These are phyloP conservation scores for Flaveria linearis DNA, from an alignment of 129 eudicot genomes.

Conservation along the genomic window DNA sequence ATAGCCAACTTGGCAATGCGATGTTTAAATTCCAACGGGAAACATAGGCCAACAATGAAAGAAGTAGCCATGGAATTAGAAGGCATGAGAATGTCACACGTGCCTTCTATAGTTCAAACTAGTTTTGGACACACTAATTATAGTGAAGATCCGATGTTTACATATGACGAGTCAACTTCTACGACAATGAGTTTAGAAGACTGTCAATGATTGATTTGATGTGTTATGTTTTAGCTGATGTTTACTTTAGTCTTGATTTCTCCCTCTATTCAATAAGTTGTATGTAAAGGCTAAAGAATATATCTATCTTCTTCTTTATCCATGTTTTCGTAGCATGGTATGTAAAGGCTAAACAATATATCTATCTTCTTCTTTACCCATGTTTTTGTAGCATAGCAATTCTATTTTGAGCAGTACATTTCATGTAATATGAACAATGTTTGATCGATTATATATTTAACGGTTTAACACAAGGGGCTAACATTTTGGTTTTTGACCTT, in stretches of 20 bases:
- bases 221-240: not conserved
- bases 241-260: not conserved
- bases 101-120: not conserved
- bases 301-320: not conserved
- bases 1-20: constrained; percentile 19
- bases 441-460: no score
- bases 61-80: constrained; percentile 14
- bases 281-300: not conserved
- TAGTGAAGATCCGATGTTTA: constrained; percentile 2
- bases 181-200: not conserved
- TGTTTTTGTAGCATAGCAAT: not conserved
- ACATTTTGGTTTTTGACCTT: no score
- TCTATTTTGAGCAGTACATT: not conserved
- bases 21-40: constrained; percentile 1
- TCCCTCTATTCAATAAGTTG: not conserved
- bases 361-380: not conserved
- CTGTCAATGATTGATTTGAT: not conserved
- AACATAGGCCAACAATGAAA: constrained; percentile 13
- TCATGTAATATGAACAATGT: not conserved
- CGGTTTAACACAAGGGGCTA: no score
- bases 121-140: not conserved
- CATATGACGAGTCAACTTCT: not conserved
- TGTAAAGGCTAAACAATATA: not conserved
- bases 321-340: not conserved
- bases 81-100: constrained; percentile 9